Base-by-base conservation (phyloP, 805 yeast genomes). In the Candida methanosorbosa region DNA sequence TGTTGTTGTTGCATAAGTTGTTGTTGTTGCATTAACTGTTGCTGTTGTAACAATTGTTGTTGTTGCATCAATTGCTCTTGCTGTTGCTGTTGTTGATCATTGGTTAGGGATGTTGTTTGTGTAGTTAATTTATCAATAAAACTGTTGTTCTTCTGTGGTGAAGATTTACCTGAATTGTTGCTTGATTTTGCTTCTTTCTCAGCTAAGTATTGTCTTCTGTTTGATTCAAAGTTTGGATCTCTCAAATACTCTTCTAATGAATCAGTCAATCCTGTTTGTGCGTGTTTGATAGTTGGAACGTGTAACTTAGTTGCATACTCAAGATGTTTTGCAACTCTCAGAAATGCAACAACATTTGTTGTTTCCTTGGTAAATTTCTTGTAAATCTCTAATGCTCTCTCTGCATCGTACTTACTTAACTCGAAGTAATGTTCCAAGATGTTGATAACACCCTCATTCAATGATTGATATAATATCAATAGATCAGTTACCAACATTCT, bases 401-500 rank as follows among this genome's bases (percentile, higher is more conserved):
- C 85, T 2, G 97, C 97, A 53, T 90, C 95, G 23, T 62, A 60
- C 44, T 74, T 78, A 25, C 90, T 78, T 76, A 92, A 81, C 59
- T 92, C 98, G 62, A 92, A 92, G 59, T 84, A 92, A 50, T 90
- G 94, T 57, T 92, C 97, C 42, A 92, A 70, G 29, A 92, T 62
- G 48, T 92, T 92, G 47, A 92, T 88, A 18, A 92, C 95, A 26
- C 97, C 98, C 59, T 92, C 97, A 59, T 92, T 92, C 45, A 92
- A 64, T 31, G 84, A 80, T 59, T 90, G 95, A 60, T 85, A 94
- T 27, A 92, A 63, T 2, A 88, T 75, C 44, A 92, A 67, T 41
- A 90, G 66, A 56, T 92, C 98, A 47, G 82, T 83, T n/a, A 90
- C 95, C 32, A 92, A 68, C 60, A 90, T 68, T 38, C 95, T 68